phyloP scores from a whole-genome alignment of 495 filamentous ascomycete species.

The Tetracladium marchalianum region DNA sequence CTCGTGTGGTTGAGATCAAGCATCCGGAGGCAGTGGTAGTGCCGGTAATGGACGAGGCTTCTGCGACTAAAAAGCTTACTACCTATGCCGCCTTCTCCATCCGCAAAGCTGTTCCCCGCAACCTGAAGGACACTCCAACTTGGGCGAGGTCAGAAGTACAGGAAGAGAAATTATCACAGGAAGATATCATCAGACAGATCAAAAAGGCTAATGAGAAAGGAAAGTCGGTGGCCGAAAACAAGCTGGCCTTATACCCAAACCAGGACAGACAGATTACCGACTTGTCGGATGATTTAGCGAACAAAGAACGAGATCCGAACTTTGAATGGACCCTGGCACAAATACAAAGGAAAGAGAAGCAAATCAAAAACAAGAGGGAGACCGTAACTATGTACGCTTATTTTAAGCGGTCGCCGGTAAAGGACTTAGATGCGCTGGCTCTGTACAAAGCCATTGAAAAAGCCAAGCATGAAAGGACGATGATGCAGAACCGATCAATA shows the following conservation, averaged over 20 bases:
- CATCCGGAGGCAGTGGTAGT: neutral
- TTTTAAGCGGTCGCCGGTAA: conserved; percentile 8
- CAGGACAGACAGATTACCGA: conserved; percentile 10
- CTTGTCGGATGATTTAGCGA: conserved; percentile 9
- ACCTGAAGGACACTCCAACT: conserved; percentile 10
- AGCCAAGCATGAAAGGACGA: neutral
- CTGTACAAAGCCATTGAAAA: conserved; percentile 12
- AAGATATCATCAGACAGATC: conserved; percentile 12
- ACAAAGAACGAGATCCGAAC: conserved; percentile 3
- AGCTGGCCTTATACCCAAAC: conserved; percentile 1
- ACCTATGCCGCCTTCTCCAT: conserved; percentile 8
- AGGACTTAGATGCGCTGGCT: conserved; percentile 1
- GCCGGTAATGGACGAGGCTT: conserved; percentile 5
- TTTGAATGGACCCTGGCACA: conserved; percentile 17
- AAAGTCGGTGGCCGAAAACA: conserved; percentile 10
- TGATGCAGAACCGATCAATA: conserved; percentile 4
- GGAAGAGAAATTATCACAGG: conserved; percentile 7
- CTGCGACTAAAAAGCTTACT: conserved; percentile 12
- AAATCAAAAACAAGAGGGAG: neutral
- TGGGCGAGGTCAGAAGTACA: conserved; percentile 12
- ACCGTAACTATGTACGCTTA: conserved; percentile 13
- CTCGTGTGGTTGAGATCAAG: conserved; percentile 6
- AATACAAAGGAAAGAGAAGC: conserved; percentile 6
- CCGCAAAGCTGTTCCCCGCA: conserved; percentile 4
- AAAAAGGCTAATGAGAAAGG: conserved; percentile 11